Evolutionary conservation across 2,329 filamentous ascomycete species (phyloP).

Genomic region (Nemania sp.): DNA sequence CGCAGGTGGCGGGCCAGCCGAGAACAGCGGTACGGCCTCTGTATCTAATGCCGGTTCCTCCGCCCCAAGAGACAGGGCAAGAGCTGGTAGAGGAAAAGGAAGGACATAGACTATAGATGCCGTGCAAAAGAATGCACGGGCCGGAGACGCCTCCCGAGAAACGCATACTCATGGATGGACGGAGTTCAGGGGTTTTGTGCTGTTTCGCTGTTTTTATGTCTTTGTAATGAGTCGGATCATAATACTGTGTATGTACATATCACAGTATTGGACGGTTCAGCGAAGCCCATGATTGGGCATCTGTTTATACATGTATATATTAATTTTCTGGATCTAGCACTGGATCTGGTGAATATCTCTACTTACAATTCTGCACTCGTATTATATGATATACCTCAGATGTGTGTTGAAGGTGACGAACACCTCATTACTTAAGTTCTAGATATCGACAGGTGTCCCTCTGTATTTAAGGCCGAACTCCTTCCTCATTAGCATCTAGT

Average conservation of each 20-base stretch:
- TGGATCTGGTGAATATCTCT: too few species aligned
- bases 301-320: conserved; percentile 9
- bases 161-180: conserved; percentile 8
- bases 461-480: too few species aligned
- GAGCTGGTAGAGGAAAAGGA: conserved; percentile 21
- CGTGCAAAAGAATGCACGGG: not conserved
- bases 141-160: conserved; percentile 15
- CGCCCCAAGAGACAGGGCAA: conserved; percentile 14
- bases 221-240: not conserved
- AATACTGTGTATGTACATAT: not conserved
- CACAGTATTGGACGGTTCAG: not conserved
- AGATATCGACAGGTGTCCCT: too few species aligned
- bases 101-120: conserved; percentile 24
- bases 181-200: conserved; percentile 8
- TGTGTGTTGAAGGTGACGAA: too few species aligned
- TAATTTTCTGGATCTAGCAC: too few species aligned
- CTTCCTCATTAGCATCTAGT: too few species aligned
- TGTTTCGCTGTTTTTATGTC: not conserved
- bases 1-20: conserved; percentile 5
- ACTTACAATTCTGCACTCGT: too few species aligned
- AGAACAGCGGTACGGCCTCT: not conserved
- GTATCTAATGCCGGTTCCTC: conserved; percentile 14
- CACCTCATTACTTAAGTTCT: too few species aligned
- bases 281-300: not conserved
- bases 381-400: too few species aligned